A percentile compares a stretch with the other conserved stretches of the same genome.
Conservation (phyloP, 495 filamentous ascomycete species). For the Penicillium odoratum region DNA sequence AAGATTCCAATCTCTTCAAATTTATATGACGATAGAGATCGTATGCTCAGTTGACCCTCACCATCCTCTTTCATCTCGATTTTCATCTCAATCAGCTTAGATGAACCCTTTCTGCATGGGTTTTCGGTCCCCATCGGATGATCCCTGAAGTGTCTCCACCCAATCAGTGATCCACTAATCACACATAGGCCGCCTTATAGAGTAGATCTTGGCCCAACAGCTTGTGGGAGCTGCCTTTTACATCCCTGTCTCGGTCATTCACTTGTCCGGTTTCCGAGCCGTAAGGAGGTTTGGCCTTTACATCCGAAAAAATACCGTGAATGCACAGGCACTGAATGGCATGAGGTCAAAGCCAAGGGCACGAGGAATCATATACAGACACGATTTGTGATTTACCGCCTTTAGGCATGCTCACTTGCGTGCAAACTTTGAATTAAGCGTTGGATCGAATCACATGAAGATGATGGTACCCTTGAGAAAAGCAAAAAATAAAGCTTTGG, state of each 20-base stretch:
- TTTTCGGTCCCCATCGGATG: not conserved
- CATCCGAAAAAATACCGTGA: not conserved
- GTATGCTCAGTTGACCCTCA: too few species aligned
- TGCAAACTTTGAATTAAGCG: too few species aligned
- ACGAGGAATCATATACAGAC: too few species aligned
- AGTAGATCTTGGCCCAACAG: constrained; percentile 6
- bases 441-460: too few species aligned
- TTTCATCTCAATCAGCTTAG: too few species aligned
- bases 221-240: constrained; percentile 10
- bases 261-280: constrained; percentile 20
- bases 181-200: not conserved
- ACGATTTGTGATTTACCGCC: too few species aligned
- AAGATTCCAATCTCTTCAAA: not conserved
- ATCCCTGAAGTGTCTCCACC: not conserved
- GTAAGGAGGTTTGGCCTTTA: constrained; percentile 13
- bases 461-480: too few species aligned
- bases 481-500: too few species aligned
- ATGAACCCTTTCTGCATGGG: not conserved
- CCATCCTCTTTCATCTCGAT: too few species aligned
- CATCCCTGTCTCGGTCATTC: constrained; percentile 26
- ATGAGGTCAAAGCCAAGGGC: not conserved
- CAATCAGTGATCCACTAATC: constrained; percentile 2
- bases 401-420: too few species aligned
- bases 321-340: not conserved
- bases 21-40: not conserved